Evolutionary conservation across 805 yeast genomes (phyloP), one percentile per base, ranked within the genome.

Genomic region (Candida sonorensis): DNA sequence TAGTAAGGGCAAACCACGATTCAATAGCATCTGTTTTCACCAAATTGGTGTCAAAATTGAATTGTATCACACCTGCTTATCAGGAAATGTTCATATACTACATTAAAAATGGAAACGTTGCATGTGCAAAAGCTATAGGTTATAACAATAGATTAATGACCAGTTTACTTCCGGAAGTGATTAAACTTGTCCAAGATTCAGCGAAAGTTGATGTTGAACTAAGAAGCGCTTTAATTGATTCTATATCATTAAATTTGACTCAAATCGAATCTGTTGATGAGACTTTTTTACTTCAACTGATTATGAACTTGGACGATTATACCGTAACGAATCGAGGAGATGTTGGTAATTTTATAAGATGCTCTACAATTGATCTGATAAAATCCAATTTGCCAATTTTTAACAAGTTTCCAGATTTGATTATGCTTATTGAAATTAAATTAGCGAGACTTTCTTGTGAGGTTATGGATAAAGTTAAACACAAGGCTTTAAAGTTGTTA

Each of bases 321-420:
- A 74, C 94, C 0, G 59, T 71, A 2, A 82, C 90, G 0, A 73
- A 74, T 17, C 81, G 84, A 48, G 97, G 97, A 8, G 97, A 88
- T 58, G 88, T 87, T n/a, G 97, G 97, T 2, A 73, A 84, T 29
- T 69, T 75, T 45, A 70, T 86, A 1, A 61, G 97, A 29, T 25
- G 27, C 5, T 35, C 78, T 0, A 62, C 78, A 2, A 50, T 81
- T 2, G 23, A 43, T 5, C 45, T 75, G 3, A 51, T 78, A 26
- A 12, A 7, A 27, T 18, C 10, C 29, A 29, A 23, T 29, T 28
- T 24, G 20, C 22, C 10, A 34, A 22, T 8, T 29, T 50, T n/a
- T 26, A 28, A 9, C 24, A 27, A 4, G 33, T 36, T n/a, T n/a
- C n/a, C n/a, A n/a, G n/a, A n/a, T n/a, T n/a, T n/a, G n/a, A n/a